These are phyloP conservation scores for Candida piceae DNA, from an alignment of 805 yeast species.

Conservation along the genomic window DNA sequence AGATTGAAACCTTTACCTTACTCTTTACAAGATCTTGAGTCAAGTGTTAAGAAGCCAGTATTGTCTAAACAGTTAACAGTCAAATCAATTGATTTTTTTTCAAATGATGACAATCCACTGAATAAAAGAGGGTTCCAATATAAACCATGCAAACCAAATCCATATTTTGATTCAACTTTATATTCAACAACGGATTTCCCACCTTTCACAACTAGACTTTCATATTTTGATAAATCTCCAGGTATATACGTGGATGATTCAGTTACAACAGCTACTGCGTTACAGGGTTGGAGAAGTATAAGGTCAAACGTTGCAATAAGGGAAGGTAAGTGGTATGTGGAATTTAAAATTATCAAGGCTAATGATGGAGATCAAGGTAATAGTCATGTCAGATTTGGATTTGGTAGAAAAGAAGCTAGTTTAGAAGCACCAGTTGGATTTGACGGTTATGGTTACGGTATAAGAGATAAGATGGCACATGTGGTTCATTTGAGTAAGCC, in stretches of 20 bases:
- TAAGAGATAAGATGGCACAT: conserved; percentile 75
- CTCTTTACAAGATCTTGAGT: conserved; percentile 24
- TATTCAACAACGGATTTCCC: conserved; percentile 72
- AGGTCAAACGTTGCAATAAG: conserved; percentile 70
- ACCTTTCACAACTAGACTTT: conserved; percentile 54
- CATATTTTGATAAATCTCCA: conserved; percentile 65
- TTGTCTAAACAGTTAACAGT: conserved; percentile 11
- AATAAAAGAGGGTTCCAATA: conserved; percentile 81
- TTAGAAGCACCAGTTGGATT: conserved; percentile 94
- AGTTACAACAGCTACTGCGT: conserved; percentile 46
- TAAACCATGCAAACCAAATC: conserved; percentile 70
- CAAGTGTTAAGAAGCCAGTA: conserved; percentile 17
- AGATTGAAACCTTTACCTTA: conserved; percentile 33
- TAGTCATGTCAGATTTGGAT: conserved; percentile 68
- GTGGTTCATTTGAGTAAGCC: conserved; percentile 74
- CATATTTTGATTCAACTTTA: conserved; percentile 47
- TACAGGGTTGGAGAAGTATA: conserved; percentile 75
- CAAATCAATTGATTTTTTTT: conserved; percentile 28
- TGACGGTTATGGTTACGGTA: conserved; percentile 90
- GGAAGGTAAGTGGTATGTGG: conserved; percentile 80
- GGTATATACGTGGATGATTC: conserved; percentile 43
- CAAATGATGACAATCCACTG: conserved; percentile 72
- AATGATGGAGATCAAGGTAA: conserved; percentile 21
- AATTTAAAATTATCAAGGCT: conserved; percentile 48
- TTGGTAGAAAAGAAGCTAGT: conserved; percentile 80